These are phyloP conservation scores for Fusarium annulatum DNA, from an alignment of 2,329 filamentous ascomycete species.

Conservation along the genomic window DNA sequence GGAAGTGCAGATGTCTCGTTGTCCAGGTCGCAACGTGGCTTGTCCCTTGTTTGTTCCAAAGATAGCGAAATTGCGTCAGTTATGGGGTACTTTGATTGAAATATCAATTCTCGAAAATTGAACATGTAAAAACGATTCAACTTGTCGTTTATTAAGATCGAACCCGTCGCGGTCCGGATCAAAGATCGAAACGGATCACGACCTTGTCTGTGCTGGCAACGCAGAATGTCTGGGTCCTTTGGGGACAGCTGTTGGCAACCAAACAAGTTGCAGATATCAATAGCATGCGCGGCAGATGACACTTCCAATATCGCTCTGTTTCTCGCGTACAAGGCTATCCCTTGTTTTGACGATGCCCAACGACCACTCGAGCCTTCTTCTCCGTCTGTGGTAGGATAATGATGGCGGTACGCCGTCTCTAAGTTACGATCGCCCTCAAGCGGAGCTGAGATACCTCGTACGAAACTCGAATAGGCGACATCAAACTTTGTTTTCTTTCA, in stretches of 20 bases:
- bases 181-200: constrained; percentile 29
- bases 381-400: constrained; percentile 29
- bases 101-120: constrained; percentile 31
- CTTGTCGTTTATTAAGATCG: constrained; percentile 43
- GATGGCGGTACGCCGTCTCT: constrained; percentile 28
- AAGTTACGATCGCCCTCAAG: constrained; percentile 45
- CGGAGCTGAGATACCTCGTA: constrained; percentile 25
- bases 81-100: constrained; percentile 30
- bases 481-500: constrained; percentile 25
- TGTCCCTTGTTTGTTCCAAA: constrained; percentile 34
- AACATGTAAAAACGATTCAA: constrained; percentile 33
- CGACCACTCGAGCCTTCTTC: constrained; percentile 26
- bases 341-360: constrained; percentile 46
- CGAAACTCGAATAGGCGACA: constrained; percentile 27
- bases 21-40: constrained; percentile 40
- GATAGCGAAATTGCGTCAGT: constrained; percentile 34
- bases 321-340: constrained; percentile 44
- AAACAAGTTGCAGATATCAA: constrained; percentile 27
- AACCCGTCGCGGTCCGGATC: constrained; percentile 26
- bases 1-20: constrained; percentile 24
- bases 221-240: constrained; percentile 7
- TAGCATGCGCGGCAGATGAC: constrained; percentile 33
- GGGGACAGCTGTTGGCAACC: constrained; percentile 13
- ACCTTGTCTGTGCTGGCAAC: constrained; percentile 30
- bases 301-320: constrained; percentile 30